Evolutionary conservation across 129 eudicot genomes (phyloP).

Genomic region (Glebionis coronaria): DNA sequence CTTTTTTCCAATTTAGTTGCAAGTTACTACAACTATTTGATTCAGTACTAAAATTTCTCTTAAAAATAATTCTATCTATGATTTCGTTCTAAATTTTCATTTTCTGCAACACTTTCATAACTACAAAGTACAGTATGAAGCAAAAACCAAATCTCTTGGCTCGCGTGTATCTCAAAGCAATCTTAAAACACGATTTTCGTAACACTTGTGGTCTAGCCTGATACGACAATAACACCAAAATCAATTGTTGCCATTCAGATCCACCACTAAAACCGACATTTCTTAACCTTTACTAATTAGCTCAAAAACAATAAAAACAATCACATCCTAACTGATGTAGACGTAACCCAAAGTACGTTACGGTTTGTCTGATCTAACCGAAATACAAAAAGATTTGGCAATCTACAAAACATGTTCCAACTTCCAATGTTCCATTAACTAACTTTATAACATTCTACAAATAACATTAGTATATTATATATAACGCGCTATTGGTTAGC

Average conservation of each 20-base stretch:
- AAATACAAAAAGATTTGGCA: neutral
- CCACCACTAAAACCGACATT: neutral
- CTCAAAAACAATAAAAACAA: conserved; percentile 5
- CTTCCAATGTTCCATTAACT: neutral
- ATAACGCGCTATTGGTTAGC: too few relatives aligned
- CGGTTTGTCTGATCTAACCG: neutral
- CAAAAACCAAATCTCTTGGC: neutral
- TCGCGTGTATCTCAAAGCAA: neutral
- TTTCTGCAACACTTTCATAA: too few relatives aligned
- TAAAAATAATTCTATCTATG: too few relatives aligned
- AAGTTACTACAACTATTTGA: too few relatives aligned
- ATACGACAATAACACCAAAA: conserved; percentile 20
- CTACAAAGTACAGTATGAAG: too few relatives aligned
- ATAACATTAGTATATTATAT: neutral
- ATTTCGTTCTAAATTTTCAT: too few relatives aligned
- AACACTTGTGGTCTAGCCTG: neutral
- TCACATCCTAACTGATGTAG: conserved; percentile 10
- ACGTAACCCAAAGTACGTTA: neutral
- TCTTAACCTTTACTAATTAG: neutral
- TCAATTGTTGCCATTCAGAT: conserved; percentile 3
- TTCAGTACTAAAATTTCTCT: too few relatives aligned
- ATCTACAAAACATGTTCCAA: conserved; percentile 2
- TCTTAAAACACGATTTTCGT: neutral
- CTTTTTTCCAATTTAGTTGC: too few relatives aligned
- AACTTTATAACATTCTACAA: conserved; percentile 3